Evolutionary conservation across 73 alveolate genomes (phyloP), one percentile per base, ranked within the genome.

Genomic region (Paramecium tetraurelia): DNA sequence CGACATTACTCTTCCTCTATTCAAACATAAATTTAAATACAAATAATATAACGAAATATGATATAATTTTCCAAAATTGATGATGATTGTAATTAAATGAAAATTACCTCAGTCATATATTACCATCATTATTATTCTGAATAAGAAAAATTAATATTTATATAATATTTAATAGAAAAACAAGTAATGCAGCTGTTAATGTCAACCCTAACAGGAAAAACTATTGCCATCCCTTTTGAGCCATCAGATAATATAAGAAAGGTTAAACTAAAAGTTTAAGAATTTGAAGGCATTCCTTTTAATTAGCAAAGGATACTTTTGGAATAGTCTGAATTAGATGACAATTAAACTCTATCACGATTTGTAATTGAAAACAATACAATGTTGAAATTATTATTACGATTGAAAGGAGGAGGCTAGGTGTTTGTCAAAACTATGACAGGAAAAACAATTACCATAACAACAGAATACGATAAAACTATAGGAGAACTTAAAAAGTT

Each of bases 281-380:
- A 96, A 76, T 57, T 9, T 14, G 98, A 95, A 87, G 98, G 99
- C 31, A 97, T 97, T 24, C 98, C 99, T 2, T 96, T 96, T 36
- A 97, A 95, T 58, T 95, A 94, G 59, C 96, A 96, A 71, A 94
- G 99, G 93, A 27, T 97, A 33, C 86, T 96, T 59, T 94, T 92
- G 70, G 96, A 95, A 8, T 96, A 97, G 21, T 95, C 14, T 40
- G 96, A 93, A 92, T 87, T 97, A 83, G 98, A 96, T 31, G 97
- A 96, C 71, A 63, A 92, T 36, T 46, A 93, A 68, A 96, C 98
- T 38, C 58, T 96, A 0, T 22, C 92, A 3, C 96, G 95, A 27
- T 95, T 93, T 76, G 87, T 92, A 72, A 93, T 96, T 21, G 14
- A 20, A 92, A 46, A 68, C 21, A 93, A 41, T 20, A 5, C 94